Evolutionary conservation across 805 yeast genomes (phyloP).

Genomic region (Barnettozyma botsteinii): DNA sequence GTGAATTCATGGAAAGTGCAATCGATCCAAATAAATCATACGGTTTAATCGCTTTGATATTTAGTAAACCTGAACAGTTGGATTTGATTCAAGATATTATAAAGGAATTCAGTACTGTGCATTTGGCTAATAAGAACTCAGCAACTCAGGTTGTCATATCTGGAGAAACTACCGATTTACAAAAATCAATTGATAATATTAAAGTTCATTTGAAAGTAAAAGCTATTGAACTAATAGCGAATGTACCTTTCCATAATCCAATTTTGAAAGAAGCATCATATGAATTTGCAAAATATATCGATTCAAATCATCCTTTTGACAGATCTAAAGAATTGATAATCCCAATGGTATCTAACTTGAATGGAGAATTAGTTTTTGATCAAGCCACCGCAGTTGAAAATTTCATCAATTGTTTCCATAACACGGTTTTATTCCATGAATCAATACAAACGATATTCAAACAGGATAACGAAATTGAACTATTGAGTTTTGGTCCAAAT

Average conservation of each 20-base stretch:
- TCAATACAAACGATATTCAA: conserved; percentile 26
- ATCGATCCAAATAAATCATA: conserved; percentile 19
- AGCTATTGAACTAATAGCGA: conserved; percentile 31
- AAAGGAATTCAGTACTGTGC: conserved; percentile 13
- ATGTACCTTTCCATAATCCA: conserved; percentile 41
- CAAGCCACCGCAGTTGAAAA: conserved; percentile 26
- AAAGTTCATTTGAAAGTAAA: conserved; percentile 23
- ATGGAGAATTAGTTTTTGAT: conserved; percentile 25
- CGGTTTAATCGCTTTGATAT: conserved; percentile 34
- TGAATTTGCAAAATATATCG: conserved; percentile 18
- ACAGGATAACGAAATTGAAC: conserved; percentile 2
- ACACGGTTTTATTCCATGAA: conserved; percentile 40
- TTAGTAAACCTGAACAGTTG: conserved; percentile 24
- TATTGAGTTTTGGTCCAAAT: conserved; percentile 24
- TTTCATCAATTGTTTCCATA: conserved; percentile 35
- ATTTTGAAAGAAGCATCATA: conserved; percentile 30
- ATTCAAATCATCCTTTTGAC: conserved; percentile 8
- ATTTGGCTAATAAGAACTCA: conserved; percentile 40
- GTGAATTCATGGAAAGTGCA: conserved; percentile 32
- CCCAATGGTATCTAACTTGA: conserved; percentile 36
- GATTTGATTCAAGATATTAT: conserved; percentile 4
- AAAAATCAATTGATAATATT: conserved; percentile 9
- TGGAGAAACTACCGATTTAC: conserved; percentile 27
- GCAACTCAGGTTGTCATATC: conserved; percentile 36
- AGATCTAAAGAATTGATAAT: conserved; percentile 15